Evolutionary conservation across 192 early-diverging fungal species (phyloP).

Genomic region (Coemansia sp.): DNA sequence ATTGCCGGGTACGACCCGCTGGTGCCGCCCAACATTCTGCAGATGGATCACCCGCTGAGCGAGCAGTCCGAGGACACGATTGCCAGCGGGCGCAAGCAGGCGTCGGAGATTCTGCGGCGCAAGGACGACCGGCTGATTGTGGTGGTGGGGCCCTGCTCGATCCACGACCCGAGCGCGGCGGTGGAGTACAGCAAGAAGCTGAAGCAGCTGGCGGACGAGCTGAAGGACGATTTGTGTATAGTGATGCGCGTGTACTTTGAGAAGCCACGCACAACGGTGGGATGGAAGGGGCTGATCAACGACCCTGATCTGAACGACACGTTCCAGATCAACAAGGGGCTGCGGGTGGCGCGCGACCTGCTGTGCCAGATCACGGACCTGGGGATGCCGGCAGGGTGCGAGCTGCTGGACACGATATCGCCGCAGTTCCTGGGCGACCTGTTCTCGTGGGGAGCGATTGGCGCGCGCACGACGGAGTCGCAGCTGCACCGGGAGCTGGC

Average conservation of each 20-base stretch:
- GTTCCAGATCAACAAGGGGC: slow-evolving; percentile 96
- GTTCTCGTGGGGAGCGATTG: slow-evolving; percentile 96
- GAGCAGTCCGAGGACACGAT: slow-evolving; percentile 50
- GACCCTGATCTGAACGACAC: slow-evolving; percentile 74
- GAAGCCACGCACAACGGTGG: slow-evolving; percentile 95
- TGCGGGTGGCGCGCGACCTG: slow-evolving; percentile 79
- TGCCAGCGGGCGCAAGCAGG: slow-evolving; percentile 58
- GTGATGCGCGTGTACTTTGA: slow-evolving; percentile 99
- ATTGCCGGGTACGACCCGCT: slow-evolving; percentile 87
- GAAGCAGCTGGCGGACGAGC: slow-evolving; percentile 60
- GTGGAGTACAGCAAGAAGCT: slow-evolving; percentile 74
- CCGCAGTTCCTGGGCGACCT: slow-evolving; percentile 94
- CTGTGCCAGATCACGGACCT: slow-evolving; percentile 74
- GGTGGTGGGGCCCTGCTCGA: slow-evolving; percentile 94
- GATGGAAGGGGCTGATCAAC: slow-evolving; percentile 84
- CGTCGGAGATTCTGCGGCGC: slow-evolving; percentile 71
- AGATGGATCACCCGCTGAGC: slow-evolving; percentile 74
- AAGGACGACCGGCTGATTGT: slow-evolving; percentile 85
- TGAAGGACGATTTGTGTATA: slow-evolving; percentile 76
- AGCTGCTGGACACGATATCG: slow-evolving; percentile 92
- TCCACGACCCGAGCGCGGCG: slow-evolving; percentile 87
- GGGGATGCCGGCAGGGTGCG: slow-evolving; percentile 84
- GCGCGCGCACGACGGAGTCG: slow-evolving; percentile 93
- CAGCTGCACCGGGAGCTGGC: slow-evolving; percentile 95
- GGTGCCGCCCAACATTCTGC: slow-evolving; percentile 85